Evolutionary conservation across 2,329 filamentous ascomycete genomes (phyloP).

Genomic region (Pseudocercospora pini-densiflorae): DNA sequence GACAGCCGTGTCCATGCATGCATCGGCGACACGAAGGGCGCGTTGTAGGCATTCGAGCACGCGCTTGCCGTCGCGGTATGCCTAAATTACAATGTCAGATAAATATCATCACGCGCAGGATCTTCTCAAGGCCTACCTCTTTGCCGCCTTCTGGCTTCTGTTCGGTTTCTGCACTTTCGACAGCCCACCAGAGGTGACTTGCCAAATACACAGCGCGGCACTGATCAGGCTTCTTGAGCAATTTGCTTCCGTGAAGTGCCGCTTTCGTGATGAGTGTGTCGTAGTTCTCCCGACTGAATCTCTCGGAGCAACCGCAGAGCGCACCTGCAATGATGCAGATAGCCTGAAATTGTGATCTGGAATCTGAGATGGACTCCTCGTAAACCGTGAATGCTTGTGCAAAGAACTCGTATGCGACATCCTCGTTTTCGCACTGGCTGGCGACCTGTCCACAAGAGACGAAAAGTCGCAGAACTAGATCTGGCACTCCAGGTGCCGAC

Average conservation of each 20-base stretch:
- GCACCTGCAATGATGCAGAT: conserved; percentile 92
- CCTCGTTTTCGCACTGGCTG: conserved; percentile 88
- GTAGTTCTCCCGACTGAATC: conserved; percentile 94
- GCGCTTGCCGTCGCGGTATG: conserved; percentile 96
- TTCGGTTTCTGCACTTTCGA: conserved; percentile 82
- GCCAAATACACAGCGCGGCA: conserved; percentile 96
- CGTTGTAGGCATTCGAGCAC: conserved; percentile 96
- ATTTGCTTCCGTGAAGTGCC: conserved; percentile 92
- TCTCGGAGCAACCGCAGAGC: conserved; percentile 80
- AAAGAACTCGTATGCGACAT: conserved; percentile 97
- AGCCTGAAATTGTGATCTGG: conserved; percentile 95
- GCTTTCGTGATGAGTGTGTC: conserved; percentile 98
- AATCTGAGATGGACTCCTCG: conserved; percentile 94
- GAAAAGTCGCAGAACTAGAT: conserved; percentile 87
- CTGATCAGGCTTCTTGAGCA: conserved; percentile 97
- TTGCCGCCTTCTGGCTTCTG: conserved; percentile 34
- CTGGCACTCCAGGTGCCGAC: conserved; percentile 71
- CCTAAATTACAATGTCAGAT: conserved; percentile 53
- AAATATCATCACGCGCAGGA: not conserved
- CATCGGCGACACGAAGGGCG: conserved; percentile 92
- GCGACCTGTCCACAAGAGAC: conserved; percentile 91
- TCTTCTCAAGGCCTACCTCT: conserved; percentile 30
- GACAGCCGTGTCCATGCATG: conserved; percentile 97
- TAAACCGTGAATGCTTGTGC: conserved; percentile 98
- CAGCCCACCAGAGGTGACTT: conserved; percentile 97